These are phyloP conservation scores for Metschnikowia lochheadii DNA, from an alignment of 805 yeast species.

Conservation along the genomic window DNA sequence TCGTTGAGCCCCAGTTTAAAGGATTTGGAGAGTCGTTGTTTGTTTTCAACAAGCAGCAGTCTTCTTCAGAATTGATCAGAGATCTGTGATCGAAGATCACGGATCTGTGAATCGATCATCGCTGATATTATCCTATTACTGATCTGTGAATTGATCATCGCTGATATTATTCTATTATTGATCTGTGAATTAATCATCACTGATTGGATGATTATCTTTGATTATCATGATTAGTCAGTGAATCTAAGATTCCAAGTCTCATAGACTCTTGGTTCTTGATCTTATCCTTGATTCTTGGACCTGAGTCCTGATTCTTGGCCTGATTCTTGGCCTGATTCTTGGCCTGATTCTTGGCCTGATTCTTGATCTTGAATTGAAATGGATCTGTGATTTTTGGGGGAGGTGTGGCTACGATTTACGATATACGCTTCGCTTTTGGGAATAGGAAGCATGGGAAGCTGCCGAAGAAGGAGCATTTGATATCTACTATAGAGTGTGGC, in stretches of 20 bases:
- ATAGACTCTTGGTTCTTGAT: no score
- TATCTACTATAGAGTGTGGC: conserved; percentile 2
- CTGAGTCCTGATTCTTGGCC: not conserved
- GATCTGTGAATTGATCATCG: no score
- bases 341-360: not conserved
- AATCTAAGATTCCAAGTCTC: no score
- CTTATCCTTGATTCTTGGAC: no score
- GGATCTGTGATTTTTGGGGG: not conserved
- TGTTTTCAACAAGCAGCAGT: conserved; percentile 18
- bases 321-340: not conserved
- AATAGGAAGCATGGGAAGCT: not conserved
- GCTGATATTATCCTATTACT: no score
- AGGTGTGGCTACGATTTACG: not conserved
- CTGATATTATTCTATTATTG: no score
- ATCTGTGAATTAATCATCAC: no score
- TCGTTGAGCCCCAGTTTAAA: conserved; percentile 30
- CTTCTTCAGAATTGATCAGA: not conserved
- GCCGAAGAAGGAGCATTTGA: not conserved
- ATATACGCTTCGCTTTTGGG: not conserved
- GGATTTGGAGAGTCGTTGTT: conserved; percentile 31
- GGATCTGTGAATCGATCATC: no score
- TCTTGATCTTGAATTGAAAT: not conserved
- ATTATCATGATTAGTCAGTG: no score
- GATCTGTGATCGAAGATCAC: not conserved
- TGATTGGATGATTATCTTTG: no score